These are phyloP conservation scores for Beauveria rudraprayagi DNA, from an alignment of 2,329 filamentous ascomycete genomes.

Conservation along the genomic window DNA sequence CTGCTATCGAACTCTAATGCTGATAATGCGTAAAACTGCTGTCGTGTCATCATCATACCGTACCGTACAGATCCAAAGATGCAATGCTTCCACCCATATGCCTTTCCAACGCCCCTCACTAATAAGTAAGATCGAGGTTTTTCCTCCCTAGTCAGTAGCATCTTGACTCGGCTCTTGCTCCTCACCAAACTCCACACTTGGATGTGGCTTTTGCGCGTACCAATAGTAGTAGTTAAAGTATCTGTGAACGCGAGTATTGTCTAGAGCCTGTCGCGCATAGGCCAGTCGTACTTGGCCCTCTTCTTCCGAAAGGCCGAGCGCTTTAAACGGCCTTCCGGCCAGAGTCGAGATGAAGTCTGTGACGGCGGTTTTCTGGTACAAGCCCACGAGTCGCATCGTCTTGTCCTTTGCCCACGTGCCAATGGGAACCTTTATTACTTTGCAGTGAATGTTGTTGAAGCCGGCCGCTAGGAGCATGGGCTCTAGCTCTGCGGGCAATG, in stretches of 20 bases:
- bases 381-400: constrained; percentile 31
- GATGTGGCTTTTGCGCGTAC: constrained; percentile 33
- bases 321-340: constrained; percentile 32
- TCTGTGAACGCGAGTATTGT: constrained; percentile 29
- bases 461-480: constrained; percentile 31
- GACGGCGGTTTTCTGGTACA: constrained; percentile 36
- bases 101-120: background rate
- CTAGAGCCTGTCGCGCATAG: constrained; percentile 25
- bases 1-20: background rate
- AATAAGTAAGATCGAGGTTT: background rate
- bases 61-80: background rate
- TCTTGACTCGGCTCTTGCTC: background rate
- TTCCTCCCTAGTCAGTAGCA: background rate
- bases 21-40: background rate
- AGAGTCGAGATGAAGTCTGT: constrained; percentile 34
- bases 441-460: constrained; percentile 35
- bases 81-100: background rate
- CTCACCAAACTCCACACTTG: background rate
- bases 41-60: background rate
- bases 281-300: constrained; percentile 27
- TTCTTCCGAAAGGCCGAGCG: constrained; percentile 26
- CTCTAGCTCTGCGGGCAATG: constrained; percentile 26
- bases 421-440: constrained; percentile 37
- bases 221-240: constrained; percentile 36
- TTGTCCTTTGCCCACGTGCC: constrained; percentile 36